These are phyloP conservation scores for Boletellus ananas DNA, from an alignment of 768 basidiomycete species.

Conservation along the genomic window DNA sequence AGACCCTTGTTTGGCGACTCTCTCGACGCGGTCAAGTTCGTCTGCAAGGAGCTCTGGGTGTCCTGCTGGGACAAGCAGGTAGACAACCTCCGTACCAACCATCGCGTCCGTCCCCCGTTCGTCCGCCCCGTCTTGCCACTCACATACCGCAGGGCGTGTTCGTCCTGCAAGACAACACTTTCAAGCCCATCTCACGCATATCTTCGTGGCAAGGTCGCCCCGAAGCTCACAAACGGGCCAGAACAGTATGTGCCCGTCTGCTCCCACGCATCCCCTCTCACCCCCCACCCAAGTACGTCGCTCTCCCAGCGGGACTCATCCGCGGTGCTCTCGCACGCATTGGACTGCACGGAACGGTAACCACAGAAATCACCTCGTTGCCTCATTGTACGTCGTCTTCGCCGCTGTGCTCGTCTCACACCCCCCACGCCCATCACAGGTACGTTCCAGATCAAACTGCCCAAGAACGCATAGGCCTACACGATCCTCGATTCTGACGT, in stretches of 20 bases:
- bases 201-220: slow-evolving; percentile 78
- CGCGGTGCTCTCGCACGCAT: slow-evolving; percentile 77
- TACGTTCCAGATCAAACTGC: slow-evolving; percentile 80
- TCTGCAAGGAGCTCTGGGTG: slow-evolving; percentile 95
- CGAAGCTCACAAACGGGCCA: slow-evolving; percentile 68
- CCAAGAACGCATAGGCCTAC: slow-evolving; percentile 46
- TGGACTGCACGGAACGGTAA: slow-evolving; percentile 71
- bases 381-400: slow-evolving; percentile 70
- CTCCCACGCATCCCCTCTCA: background rate
- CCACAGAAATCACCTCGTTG: slow-evolving; percentile 72
- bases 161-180: slow-evolving; percentile 87
- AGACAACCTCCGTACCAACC: slow-evolving; percentile 93
- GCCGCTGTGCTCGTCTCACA: background rate
- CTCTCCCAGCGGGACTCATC: slow-evolving; percentile 80
- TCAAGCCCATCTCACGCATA: slow-evolving; percentile 78
- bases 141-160: slow-evolving; percentile 70
- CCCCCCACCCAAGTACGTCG: slow-evolving; percentile 56
- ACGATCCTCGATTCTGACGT: too few species aligned
- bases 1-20: slow-evolving; percentile 75
- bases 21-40: slow-evolving; percentile 88
- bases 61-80: slow-evolving; percentile 94
- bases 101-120: slow-evolving; percentile 56
- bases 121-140: background rate
- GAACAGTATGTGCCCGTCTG: slow-evolving; percentile 48
- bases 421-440: slow-evolving; percentile 37